These are phyloP conservation scores for Tuber magnatum DNA, from an alignment of 495 filamentous ascomycete species.

Conservation along the genomic window DNA sequence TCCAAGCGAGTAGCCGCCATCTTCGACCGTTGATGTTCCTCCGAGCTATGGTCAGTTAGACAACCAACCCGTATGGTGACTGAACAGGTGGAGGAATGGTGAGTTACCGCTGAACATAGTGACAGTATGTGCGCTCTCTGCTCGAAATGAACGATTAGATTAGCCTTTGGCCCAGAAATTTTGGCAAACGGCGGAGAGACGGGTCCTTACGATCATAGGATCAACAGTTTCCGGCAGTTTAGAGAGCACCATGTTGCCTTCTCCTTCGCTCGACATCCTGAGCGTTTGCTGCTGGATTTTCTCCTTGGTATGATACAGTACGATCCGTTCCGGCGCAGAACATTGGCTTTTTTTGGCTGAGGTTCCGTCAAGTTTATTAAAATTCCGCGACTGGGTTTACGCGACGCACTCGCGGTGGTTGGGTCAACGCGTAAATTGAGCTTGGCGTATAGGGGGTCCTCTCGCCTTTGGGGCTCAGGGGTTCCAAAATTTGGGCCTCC, in stretches of 20 bases:
- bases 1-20: slow-evolving; percentile 77
- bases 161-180: neutral
- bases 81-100: neutral
- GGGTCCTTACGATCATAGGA: slow-evolving; percentile 24
- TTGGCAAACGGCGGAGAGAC: neutral
- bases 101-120: slow-evolving; percentile 28
- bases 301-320: neutral
- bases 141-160: slow-evolving; percentile 10
- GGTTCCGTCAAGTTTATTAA: neutral
- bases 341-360: neutral
- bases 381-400: neutral
- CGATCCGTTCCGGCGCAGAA: neutral
- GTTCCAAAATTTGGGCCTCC: neutral
- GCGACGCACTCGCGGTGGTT: neutral
- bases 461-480: neutral
- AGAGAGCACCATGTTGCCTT: neutral
- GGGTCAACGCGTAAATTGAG: slow-evolving; percentile 1
- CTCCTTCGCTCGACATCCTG: neutral
- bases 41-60: slow-evolving; percentile 53
- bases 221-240: slow-evolving; percentile 25
- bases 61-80: neutral
- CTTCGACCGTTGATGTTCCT: slow-evolving; percentile 72
- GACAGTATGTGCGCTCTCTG: slow-evolving; percentile 32
- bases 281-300: neutral
- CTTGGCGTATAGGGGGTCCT: neutral